A percentile compares a stretch with the other conserved stretches of the same genome.
Evolutionary conservation across 768 basidiomycete species (phyloP).

Genomic region (Filobasidium floriforme): DNA sequence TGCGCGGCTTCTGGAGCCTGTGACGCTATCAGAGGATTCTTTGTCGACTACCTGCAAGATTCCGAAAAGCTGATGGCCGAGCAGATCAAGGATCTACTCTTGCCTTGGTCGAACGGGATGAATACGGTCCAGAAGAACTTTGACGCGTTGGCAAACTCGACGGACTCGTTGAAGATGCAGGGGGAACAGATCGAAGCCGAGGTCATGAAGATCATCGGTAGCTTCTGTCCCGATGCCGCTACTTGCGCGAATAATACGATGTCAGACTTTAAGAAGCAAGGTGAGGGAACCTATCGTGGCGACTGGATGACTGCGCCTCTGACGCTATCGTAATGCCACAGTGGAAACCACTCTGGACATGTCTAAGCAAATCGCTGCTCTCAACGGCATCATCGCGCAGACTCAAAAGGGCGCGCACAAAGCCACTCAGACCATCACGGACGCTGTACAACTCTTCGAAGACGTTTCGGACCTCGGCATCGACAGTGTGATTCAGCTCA

Average conservation of each 20-base stretch:
- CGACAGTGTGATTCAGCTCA: not conserved
- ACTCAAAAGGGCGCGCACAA: not conserved
- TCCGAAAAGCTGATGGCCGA: not conserved
- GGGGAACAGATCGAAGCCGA: constrained; percentile 3
- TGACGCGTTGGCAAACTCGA: not conserved
- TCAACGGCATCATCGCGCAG: not conserved
- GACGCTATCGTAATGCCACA: not conserved
- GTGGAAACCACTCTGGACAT: constrained; percentile 5
- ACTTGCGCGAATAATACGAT: constrained; percentile 8
- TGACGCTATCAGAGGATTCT: constrained; percentile 5
- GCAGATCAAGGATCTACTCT: not conserved
- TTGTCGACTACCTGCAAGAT: not conserved
- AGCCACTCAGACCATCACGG: not conserved
- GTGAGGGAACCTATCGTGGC: not conserved
- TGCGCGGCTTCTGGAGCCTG: not conserved
- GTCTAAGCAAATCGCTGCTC: not conserved
- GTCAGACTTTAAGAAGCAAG: constrained; percentile 1
- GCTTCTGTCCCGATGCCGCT: not conserved
- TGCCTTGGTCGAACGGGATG: not conserved
- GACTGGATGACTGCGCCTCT: not conserved
- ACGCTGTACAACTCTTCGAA: not conserved
- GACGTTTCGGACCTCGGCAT: constrained; percentile 8
- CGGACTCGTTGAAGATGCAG: not conserved
- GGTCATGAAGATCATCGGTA: not conserved
- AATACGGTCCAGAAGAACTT: not conserved